Conservation (phyloP, 805 yeast genomes). For the Saccharomycopsis selenospora region DNA sequence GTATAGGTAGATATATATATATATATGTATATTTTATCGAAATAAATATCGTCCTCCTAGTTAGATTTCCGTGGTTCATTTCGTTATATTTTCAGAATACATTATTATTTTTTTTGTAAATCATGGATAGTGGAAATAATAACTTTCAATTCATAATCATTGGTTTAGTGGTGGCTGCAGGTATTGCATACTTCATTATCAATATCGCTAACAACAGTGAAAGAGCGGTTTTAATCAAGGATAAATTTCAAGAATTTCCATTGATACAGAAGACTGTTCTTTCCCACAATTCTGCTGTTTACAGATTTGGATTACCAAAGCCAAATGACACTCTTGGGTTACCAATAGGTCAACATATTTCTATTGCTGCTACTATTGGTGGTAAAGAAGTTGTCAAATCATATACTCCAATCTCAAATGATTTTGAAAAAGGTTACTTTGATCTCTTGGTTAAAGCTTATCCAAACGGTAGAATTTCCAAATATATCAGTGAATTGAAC, state of each 20-base stretch:
- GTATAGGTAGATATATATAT: too few species aligned
- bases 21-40: too few species aligned
- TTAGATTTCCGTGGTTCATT: too few species aligned
- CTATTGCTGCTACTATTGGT: slow-evolving; percentile 65
- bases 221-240: slow-evolving; percentile 52
- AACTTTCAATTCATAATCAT: neutral
- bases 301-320: slow-evolving; percentile 76
- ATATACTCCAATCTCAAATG: slow-evolving; percentile 84
- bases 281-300: slow-evolving; percentile 74
- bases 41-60: too few species aligned
- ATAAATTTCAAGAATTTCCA: slow-evolving; percentile 70
- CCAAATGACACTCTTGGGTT: slow-evolving; percentile 71
- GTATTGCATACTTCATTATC: neutral
- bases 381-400: slow-evolving; percentile 80
- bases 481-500: slow-evolving; percentile 58
- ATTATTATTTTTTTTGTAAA: too few species aligned
- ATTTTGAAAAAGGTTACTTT: slow-evolving; percentile 71
- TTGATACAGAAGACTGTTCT: slow-evolving; percentile 68
- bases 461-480: slow-evolving; percentile 78
- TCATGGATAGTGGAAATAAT: too few species aligned
- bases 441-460: slow-evolving; percentile 83
- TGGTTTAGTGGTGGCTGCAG: neutral
- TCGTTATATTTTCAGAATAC: too few species aligned
- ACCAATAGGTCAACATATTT: slow-evolving; percentile 92
- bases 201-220: neutral